Evolutionary conservation across 2,329 filamentous ascomycete species (phyloP), one percentile per base, ranked within the genome.

Genomic region (Fusarium pseudograminearum): DNA sequence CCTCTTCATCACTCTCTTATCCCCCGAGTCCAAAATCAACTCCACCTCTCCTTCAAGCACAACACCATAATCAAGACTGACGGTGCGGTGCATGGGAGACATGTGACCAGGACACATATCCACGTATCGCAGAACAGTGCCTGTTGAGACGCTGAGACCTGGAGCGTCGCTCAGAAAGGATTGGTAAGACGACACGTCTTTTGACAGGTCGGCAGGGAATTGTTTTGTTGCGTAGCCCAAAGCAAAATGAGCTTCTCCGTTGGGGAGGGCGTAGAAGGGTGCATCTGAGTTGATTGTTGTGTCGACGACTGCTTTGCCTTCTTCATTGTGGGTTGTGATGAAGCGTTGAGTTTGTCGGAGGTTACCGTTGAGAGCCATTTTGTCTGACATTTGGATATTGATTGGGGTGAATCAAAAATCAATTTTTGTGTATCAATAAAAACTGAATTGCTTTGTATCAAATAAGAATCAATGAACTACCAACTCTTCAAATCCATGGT

Each of bases 1-100:
- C 8, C 82, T 77, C 63, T 80, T 78, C 79, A 89, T 76, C 2
- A 79, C 38, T 48, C 78, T 79, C 45, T 70, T 80, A 55, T 84
- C 84, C 0, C 86, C 85, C 12, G 82, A 83, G 57, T 88, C 87
- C 8, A 88, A 63, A 6, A 84, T 57, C 72, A 88, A 77, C 64
- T 87, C 85, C 15, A 89, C 73, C 71, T 83, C 79, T 0, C 86
- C 86, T 67, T 88, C 85, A 2, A 89, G 68, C 4, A 88, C 80
- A 53, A 88, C 79, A 1, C 85, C 86, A 58, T 84, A 87, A 64
- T 89, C 86, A 0, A 89, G 76, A 50, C 82, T 86, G 60, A 84
- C 80, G 0, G 87, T 88, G 8, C 86, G 81, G 61, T 89, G 73
- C 71, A 76, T 73, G 0, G 70, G 66, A 5, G 73, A 74, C 1